Conservation (phyloP, 2,329 filamentous ascomycete genomes). For the Diaporthe destruens region DNA sequence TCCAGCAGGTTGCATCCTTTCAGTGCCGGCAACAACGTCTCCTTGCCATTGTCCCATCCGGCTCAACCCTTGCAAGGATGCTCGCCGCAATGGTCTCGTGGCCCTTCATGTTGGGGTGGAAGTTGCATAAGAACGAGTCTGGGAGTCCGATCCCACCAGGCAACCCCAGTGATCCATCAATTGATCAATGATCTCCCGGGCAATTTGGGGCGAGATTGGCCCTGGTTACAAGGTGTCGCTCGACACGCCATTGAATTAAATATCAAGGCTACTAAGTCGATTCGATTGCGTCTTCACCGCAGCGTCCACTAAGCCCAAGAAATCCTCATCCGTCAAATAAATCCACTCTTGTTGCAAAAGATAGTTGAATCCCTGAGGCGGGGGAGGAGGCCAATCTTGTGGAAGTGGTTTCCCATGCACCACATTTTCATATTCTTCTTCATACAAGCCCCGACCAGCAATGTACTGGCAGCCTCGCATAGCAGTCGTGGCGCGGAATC, state of each 20-base stretch:
- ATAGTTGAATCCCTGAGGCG: background rate
- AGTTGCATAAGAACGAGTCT: too few species aligned
- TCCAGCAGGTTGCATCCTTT: too few species aligned
- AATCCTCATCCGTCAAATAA: slow-evolving; percentile 22
- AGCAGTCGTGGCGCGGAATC: slow-evolving; percentile 16
- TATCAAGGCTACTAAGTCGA: background rate
- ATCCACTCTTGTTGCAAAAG: slow-evolving; percentile 19
- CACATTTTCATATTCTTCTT: slow-evolving; percentile 9
- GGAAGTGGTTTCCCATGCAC: slow-evolving; percentile 10
- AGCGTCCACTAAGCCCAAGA: slow-evolving; percentile 22
- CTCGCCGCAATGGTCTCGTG: too few species aligned
- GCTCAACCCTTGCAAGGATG: too few species aligned
- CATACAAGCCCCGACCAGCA: background rate
- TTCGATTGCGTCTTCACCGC: slow-evolving; percentile 10
- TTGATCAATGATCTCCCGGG: too few species aligned
- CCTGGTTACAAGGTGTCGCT: too few species aligned
- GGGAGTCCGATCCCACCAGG: too few species aligned
- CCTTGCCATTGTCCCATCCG: too few species aligned
- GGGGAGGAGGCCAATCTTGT: slow-evolving; percentile 12
- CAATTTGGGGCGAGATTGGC: too few species aligned
- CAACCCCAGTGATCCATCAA: too few species aligned
- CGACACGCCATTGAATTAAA: background rate
- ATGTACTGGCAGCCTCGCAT: slow-evolving; percentile 15
- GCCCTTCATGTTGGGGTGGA: too few species aligned
- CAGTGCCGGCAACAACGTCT: too few species aligned